Evolutionary conservation across 768 basidiomycete species (phyloP), one percentile per base, ranked within the genome.

Genomic region (Obba rivulosa): DNA sequence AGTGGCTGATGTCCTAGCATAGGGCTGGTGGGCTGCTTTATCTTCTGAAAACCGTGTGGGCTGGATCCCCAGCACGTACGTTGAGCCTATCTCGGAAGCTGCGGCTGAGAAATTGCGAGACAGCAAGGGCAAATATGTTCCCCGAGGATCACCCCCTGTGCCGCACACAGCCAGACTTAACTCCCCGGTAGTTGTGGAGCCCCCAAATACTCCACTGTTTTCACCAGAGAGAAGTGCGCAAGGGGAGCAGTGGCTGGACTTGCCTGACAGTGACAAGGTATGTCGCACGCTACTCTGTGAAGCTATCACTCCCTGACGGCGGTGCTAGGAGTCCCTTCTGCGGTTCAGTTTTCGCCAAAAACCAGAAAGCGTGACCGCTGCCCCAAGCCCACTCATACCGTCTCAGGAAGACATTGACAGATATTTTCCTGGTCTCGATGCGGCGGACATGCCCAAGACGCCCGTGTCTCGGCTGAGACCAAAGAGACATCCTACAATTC

Each of bases 21-120:
- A 63, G 62, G 87, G 88, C 9, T 90, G 87, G 87, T 90, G 87
- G 85, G 87, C 84, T 17, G 88, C 87, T 17, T 76, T 85, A 66
- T 71, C 79, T 20, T 65, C 66, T 34, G 76, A 75, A 11, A 68
- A 74, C 42, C 61, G 65, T 28, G 72, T 86, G 25, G 85, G 87
- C 40, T 90, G 88, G 88, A 80, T 90, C 50, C 87, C 87, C 9
- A 75, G 79, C 53, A 78, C 81, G 1, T 90, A 79, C 62, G 84
- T 91, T 4, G 69, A 68, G 43, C 70, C 74, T 2, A 66, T 89
- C 9, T 65, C 75, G 8, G 69, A 70, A 24, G 73, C 77, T 31
- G 76, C 78, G 67, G 68, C 74, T 4, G 74, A 79, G 17, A 73
- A 64, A 48, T 65, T 82, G 40, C 64, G 68, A 69, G 60, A 42